Evolutionary conservation across 1,139 yeast species (phyloP).

Genomic region (Scheffersomyces quercinus): DNA sequence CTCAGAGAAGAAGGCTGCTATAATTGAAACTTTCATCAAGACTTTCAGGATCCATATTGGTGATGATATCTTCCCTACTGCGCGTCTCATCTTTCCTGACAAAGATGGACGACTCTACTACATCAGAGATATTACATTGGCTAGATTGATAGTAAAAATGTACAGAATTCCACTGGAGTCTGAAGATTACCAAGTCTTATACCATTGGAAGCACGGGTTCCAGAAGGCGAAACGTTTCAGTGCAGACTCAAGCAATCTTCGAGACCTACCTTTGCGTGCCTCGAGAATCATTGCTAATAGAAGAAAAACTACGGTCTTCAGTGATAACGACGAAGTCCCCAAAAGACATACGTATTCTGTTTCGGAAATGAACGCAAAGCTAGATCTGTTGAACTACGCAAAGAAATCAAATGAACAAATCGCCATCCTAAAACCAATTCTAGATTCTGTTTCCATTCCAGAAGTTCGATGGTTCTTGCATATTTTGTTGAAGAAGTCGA

Average conservation of each 20-base stretch:
- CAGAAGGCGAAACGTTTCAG: constrained; percentile 30
- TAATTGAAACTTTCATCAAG: constrained; percentile 49
- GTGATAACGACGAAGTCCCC: background rate
- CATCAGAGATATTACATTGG: constrained; percentile 53
- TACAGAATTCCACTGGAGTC: constrained; percentile 37
- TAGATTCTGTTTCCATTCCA: constrained; percentile 56
- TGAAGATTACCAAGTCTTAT: constrained; percentile 34
- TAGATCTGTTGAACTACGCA: constrained; percentile 50
- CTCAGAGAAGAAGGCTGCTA: constrained; percentile 31
- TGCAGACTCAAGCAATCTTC: constrained; percentile 28
- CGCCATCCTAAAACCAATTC: constrained; percentile 46
- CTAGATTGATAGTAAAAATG: constrained; percentile 40
- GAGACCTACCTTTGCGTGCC: constrained; percentile 44
- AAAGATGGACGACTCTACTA: constrained; percentile 56
- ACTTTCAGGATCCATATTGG: constrained; percentile 72
- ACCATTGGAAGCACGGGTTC: constrained; percentile 41
- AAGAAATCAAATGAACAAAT: constrained; percentile 38
- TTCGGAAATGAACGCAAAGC: constrained; percentile 53
- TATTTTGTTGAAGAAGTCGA: constrained; percentile 60
- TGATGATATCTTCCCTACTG: constrained; percentile 65
- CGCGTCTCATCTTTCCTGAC: constrained; percentile 63
- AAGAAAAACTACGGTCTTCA: constrained; percentile 23
- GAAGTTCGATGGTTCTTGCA: constrained; percentile 74
- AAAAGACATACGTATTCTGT: constrained; percentile 32
- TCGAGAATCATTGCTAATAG: constrained; percentile 44